These are phyloP conservation scores for Gossypium stocksii DNA, from an alignment of 345 rosid species.

Conservation along the genomic window DNA sequence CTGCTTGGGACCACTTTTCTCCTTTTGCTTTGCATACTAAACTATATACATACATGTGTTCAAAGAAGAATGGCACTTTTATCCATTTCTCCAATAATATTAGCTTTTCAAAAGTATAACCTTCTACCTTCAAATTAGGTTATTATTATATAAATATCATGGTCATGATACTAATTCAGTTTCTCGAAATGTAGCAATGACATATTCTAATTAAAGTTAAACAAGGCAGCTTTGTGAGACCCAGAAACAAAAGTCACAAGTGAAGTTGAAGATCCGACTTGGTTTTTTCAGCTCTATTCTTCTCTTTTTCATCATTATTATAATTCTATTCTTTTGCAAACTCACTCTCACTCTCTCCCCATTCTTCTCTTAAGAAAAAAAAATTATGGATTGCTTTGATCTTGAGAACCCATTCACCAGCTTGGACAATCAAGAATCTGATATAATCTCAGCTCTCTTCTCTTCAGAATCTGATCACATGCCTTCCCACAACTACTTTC, in stretches of 20 bases:
- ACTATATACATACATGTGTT: too few relatives aligned
- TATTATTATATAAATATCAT: too few relatives aligned
- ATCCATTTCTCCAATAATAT: neutral
- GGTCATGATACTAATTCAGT: too few relatives aligned
- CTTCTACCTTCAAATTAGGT: neutral
- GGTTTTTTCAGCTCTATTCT: slow-evolving; percentile 29
- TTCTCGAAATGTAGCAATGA: too few relatives aligned
- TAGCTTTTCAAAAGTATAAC: neutral
- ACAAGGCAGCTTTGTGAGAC: slow-evolving; percentile 14
- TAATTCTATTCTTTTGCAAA: too few relatives aligned
- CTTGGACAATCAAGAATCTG: slow-evolving; percentile 20
- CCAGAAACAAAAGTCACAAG: slow-evolving; percentile 14
- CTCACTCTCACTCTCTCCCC: slow-evolving; percentile 7
- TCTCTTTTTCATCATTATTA: slow-evolving; percentile 17
- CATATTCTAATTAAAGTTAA: slow-evolving; percentile 17
- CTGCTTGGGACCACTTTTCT: neutral
- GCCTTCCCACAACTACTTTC: slow-evolving; percentile 27
- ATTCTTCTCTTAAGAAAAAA: neutral
- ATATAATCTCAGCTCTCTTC: slow-evolving; percentile 28
- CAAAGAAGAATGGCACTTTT: neutral
- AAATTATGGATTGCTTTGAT: slow-evolving; percentile 29
- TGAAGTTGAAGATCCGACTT: slow-evolving; percentile 16
- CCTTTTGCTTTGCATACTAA: neutral
- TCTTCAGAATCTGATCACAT: slow-evolving; percentile 41
- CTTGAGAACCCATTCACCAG: slow-evolving; percentile 43